A percentile compares a stretch with the other conserved stretches of the same genome.
Evolutionary conservation across 1,284 basidiomycete genomes (phyloP).

Genomic region (Ceratobasidium sp.): DNA sequence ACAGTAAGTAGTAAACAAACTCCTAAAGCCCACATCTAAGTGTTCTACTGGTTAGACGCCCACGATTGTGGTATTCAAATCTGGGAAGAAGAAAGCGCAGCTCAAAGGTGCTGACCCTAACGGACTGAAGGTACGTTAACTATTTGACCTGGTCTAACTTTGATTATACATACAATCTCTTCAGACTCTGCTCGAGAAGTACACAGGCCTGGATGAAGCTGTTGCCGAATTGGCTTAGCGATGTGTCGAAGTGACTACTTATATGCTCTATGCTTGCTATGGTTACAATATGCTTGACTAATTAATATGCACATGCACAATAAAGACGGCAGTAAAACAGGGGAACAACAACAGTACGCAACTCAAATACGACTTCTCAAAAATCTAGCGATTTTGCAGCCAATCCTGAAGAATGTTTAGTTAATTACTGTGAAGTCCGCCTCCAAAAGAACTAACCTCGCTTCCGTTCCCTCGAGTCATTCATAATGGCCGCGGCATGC

Average conservation of each 20-base stretch:
- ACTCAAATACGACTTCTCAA: not conserved
- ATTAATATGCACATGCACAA: conserved; percentile 21
- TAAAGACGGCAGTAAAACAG: not conserved
- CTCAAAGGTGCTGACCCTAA: conserved; percentile 70
- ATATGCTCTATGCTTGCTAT: conserved; percentile 26
- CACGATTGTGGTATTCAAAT: conserved; percentile 78
- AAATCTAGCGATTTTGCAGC: conserved; percentile 30
- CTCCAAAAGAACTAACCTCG: conserved; percentile 40
- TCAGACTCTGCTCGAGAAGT: conserved; percentile 36
- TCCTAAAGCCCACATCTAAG: conserved; percentile 95
- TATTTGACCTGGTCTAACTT: conserved; percentile 13
- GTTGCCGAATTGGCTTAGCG: not conserved
- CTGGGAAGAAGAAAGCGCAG: conserved; percentile 69
- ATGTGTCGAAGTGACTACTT: not conserved
- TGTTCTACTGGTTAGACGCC: conserved; percentile 91
- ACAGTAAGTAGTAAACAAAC: conserved; percentile 63
- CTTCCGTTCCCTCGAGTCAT: conserved; percentile 52
- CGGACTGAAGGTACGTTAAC: conserved; percentile 54
- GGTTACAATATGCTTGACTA: conserved; percentile 28
- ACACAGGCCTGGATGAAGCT: not conserved
- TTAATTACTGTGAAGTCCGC: not conserved
- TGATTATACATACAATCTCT: not conserved
- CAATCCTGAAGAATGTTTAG: not conserved
- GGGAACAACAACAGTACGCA: not conserved
- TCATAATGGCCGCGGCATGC: conserved; percentile 64